Percentiles rank a stretch among this genome's conserved stretches.
Conservation (phyloP, 305 asterid species). For the Fraxinus latifolia region DNA sequence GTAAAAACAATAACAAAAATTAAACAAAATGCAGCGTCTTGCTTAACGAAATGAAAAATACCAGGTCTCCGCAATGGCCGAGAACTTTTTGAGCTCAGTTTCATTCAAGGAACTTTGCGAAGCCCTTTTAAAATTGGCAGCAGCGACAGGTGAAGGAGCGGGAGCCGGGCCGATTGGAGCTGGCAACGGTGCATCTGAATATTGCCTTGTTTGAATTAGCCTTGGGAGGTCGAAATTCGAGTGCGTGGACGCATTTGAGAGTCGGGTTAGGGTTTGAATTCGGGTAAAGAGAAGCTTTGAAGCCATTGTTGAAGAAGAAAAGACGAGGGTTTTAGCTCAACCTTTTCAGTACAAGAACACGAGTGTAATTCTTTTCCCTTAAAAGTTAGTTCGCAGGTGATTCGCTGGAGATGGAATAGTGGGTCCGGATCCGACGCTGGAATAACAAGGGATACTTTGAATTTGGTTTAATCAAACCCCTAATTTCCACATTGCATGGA, state of each 20-base stretch:
- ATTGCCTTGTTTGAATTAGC: slow-evolving; percentile 31
- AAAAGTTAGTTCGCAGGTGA: background rate
- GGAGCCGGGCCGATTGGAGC: background rate
- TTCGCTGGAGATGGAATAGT: background rate
- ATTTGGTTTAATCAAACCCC: no score
- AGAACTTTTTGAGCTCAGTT: slow-evolving; percentile 63
- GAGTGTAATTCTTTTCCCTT: background rate
- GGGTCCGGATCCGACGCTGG: background rate
- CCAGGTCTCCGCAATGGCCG: slow-evolving; percentile 76
- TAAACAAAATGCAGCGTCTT: background rate
- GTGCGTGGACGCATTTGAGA: background rate
- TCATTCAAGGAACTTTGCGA: slow-evolving; percentile 66
- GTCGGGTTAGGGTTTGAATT: slow-evolving; percentile 30
- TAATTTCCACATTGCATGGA: no score
- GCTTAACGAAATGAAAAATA: slow-evolving; percentile 17
- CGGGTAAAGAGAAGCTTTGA: slow-evolving; percentile 40
- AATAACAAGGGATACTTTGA: no score
- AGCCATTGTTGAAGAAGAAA: slow-evolving; percentile 36
- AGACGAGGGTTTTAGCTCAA: background rate
- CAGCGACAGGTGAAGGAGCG: slow-evolving; percentile 15
- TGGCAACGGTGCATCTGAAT: slow-evolving; percentile 36
- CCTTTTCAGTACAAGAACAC: background rate
- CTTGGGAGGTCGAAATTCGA: slow-evolving; percentile 5
- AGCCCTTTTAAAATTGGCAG: slow-evolving; percentile 14
- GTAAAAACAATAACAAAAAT: slow-evolving; percentile 26